Evolutionary conservation across 306 rosid genomes (phyloP), one percentile per base, ranked within the genome.

Genomic region (Calophaca sinica): DNA sequence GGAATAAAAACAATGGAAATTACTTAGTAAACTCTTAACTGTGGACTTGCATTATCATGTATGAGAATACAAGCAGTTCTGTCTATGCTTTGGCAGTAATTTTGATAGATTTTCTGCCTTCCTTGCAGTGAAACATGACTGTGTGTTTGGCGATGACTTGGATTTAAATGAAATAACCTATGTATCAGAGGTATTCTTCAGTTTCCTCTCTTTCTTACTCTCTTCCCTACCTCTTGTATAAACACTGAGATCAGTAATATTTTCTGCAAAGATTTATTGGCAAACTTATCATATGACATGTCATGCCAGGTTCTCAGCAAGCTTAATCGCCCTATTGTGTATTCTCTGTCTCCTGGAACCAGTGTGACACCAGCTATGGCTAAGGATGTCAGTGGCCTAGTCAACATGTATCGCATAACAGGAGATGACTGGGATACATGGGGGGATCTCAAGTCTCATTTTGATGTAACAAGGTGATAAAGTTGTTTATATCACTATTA

Each of bases 351-450:
- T 78, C 99, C 97, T 11, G 99, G 99, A 78, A 82, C 93, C 72
- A 74, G 85, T 41, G 96, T 66, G 63, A 91, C 96, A 51, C 96
- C 97, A 53, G 84, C 84, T 31, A 85, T 94, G 89, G 98, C 98
- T 74, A 81, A 87, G 84, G 84, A 44, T 33, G 88, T 92, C 48
- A 89, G 79, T 78, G 87, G 89, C 72, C 72, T 92, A 54, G 97
- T 77, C 62, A 94, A 94, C 87, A 83, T 94, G 99, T 94, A 92
- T 76, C 85, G 97, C 51, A 80, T 92, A 86, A 90, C 99, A 41
- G 97, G 93, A 55, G 99, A 94, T 84, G 99, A 92, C 60, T 94
- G 99, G 99, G 99, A 94, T 85, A 12, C 52, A 0, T 94, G 99
- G 96, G 66, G 0, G 0, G 96, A 92, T 78, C 91, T 94, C 45